These are phyloP conservation scores for Allantophomopsis cytisporea DNA, from an alignment of 2,329 filamentous ascomycete genomes.

Conservation along the genomic window DNA sequence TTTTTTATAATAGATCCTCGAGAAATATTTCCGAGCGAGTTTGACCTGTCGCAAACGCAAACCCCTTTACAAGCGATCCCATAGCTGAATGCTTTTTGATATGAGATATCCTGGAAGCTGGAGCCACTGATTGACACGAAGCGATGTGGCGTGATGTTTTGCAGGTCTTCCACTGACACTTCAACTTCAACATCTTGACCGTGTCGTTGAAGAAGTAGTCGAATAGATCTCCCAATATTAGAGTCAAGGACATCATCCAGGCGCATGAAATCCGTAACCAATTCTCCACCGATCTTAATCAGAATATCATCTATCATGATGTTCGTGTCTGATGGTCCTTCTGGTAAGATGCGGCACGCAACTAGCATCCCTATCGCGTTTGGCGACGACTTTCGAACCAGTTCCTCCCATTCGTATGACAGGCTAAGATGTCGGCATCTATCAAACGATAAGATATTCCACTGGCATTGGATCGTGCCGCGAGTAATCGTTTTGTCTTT, in stretches of 20 bases:
- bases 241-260: constrained; percentile 87
- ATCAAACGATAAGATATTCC: constrained; percentile 92
- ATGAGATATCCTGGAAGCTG: constrained; percentile 91
- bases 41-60: constrained; percentile 90
- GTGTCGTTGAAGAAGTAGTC: constrained; percentile 73
- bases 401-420: constrained; percentile 72
- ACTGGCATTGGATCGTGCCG: constrained; percentile 96
- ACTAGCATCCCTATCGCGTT: constrained; percentile 95
- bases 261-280: constrained; percentile 84
- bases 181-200: constrained; percentile 79
- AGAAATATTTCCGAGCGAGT: constrained; percentile 89
- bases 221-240: constrained; percentile 64
- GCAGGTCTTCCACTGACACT: constrained; percentile 75
- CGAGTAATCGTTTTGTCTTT: constrained; percentile 63
- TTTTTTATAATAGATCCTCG: constrained; percentile 91
- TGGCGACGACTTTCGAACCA: constrained; percentile 70
- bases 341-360: constrained; percentile 84
- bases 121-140: constrained; percentile 90
- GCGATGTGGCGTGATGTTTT: constrained; percentile 87
- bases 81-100: constrained; percentile 93
- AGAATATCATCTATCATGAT: constrained; percentile 90
- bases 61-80: constrained; percentile 87
- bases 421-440: constrained; percentile 86
- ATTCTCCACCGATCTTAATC: constrained; percentile 82
- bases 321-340: constrained; percentile 75